Percentiles rank a stretch among this genome's conserved stretches.
Evolutionary conservation across 2,329 filamentous ascomycete species (phyloP).

Genomic region (Neofusicoccum umdonicola): DNA sequence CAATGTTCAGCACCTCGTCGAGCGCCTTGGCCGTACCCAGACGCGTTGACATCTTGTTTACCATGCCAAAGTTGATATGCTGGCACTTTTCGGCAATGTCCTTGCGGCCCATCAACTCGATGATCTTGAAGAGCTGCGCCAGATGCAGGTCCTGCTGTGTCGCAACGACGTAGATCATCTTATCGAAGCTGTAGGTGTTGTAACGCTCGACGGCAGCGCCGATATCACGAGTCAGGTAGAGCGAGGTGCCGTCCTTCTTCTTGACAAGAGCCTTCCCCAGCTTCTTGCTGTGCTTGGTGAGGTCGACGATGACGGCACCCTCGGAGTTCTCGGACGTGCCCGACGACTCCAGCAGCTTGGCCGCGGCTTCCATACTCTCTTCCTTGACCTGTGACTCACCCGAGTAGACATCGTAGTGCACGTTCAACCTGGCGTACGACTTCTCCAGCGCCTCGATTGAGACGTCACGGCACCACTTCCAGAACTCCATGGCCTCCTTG

Average conservation of each 20-base stretch:
- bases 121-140: slow-evolving; percentile 64
- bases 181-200: slow-evolving; percentile 62
- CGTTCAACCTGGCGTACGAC: slow-evolving; percentile 64
- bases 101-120: slow-evolving; percentile 60
- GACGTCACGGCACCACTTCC: slow-evolving; percentile 62
- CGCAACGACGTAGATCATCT: slow-evolving; percentile 67
- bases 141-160: slow-evolving; percentile 64
- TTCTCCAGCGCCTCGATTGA: slow-evolving; percentile 64
- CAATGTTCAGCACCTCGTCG: slow-evolving; percentile 52
- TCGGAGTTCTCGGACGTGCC: slow-evolving; percentile 63
- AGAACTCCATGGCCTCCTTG: slow-evolving; percentile 57
- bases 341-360: slow-evolving; percentile 57
- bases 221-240: slow-evolving; percentile 69
- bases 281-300: slow-evolving; percentile 67
- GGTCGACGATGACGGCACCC: slow-evolving; percentile 67
- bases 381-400: slow-evolving; percentile 67
- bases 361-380: slow-evolving; percentile 61
- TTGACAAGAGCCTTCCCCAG: slow-evolving; percentile 66
- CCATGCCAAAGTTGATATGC: slow-evolving; percentile 67
- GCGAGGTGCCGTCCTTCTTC: slow-evolving; percentile 64
- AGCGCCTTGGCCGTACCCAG: slow-evolving; percentile 53
- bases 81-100: slow-evolving; percentile 59
- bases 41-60: slow-evolving; percentile 63
- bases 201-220: slow-evolving; percentile 63
- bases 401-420: slow-evolving; percentile 64